Evolutionary conservation across 2,329 filamentous ascomycete genomes (phyloP).

Genomic region (Tolypocladium sp.): DNA sequence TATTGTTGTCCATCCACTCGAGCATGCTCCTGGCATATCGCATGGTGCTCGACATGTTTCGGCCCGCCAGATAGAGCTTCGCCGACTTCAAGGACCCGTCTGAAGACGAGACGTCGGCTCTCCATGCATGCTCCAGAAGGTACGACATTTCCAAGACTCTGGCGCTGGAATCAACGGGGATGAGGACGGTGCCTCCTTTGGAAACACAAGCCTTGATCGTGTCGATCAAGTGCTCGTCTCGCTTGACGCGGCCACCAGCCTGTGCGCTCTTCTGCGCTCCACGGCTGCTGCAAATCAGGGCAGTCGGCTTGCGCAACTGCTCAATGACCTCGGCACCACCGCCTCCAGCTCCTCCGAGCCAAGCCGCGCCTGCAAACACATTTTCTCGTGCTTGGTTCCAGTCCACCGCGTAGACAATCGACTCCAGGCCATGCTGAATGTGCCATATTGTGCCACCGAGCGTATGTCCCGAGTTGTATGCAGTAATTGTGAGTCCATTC

Average conservation of each 20-base stretch:
- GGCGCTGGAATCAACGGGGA: slow-evolving; percentile 93
- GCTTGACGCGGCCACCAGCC: slow-evolving; percentile 63
- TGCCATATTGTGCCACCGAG: slow-evolving; percentile 98
- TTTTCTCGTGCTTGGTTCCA: slow-evolving; percentile 98
- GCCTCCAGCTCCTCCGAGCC: slow-evolving; percentile 73
- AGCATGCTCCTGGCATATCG: slow-evolving; percentile 90
- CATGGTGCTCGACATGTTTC: slow-evolving; percentile 80
- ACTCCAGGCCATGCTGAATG: slow-evolving; percentile 92
- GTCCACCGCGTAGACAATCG: slow-evolving; percentile 93
- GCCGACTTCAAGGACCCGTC: slow-evolving; percentile 43
- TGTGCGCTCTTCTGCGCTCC: slow-evolving; percentile 65
- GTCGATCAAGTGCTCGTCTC: slow-evolving; percentile 77
- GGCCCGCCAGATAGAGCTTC: slow-evolving; percentile 74
- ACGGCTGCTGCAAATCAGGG: slow-evolving; percentile 82
- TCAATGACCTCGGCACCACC: slow-evolving; percentile 88
- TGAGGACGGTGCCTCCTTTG: slow-evolving; percentile 81
- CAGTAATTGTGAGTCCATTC: slow-evolving; percentile 87
- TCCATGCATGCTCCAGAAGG: slow-evolving; percentile 86
- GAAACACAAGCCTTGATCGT: slow-evolving; percentile 71
- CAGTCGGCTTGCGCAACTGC: slow-evolving; percentile 85
- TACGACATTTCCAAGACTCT: slow-evolving; percentile 87
- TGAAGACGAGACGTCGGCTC: slow-evolving; percentile 47
- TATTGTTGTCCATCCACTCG: slow-evolving; percentile 98
- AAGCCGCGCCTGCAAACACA: slow-evolving; percentile 85
- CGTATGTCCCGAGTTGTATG: slow-evolving; percentile 93